A percentile compares a stretch with the other conserved stretches of the same genome.
Evolutionary conservation across 208 protist species (phyloP).

Genomic region (Plasmodiophora brassicae): DNA sequence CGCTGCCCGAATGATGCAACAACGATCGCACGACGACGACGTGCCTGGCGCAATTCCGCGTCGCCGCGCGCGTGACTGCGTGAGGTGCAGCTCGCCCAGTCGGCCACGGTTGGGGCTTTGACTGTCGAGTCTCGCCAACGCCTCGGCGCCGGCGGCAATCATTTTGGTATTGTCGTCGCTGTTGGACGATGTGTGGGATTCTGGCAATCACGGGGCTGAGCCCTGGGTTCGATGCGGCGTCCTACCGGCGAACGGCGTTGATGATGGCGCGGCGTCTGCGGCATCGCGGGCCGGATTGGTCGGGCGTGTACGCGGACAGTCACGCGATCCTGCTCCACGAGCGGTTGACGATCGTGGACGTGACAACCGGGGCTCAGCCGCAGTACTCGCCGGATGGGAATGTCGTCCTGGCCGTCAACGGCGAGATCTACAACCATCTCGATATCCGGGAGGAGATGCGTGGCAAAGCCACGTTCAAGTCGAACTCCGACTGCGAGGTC

Average conservation of each 20-base stretch:
- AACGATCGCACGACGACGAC: too few relatives aligned
- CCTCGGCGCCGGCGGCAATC: background rate
- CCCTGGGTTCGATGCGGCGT: background rate
- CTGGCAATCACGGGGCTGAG: background rate
- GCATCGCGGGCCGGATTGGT: constrained; percentile 49
- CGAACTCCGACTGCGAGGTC: constrained; percentile 75
- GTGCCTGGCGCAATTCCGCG: too few relatives aligned
- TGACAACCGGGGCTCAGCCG: constrained; percentile 49
- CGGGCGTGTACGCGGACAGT: constrained; percentile 41
- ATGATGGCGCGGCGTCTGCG: constrained; percentile 33
- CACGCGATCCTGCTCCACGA: constrained; percentile 36
- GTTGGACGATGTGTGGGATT: background rate
- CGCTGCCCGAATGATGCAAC: too few relatives aligned
- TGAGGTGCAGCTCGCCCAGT: too few relatives aligned
- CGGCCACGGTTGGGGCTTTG: too few relatives aligned
- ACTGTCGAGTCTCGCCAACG: too few relatives aligned
- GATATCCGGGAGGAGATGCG: constrained; percentile 53
- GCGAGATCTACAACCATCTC: constrained; percentile 83
- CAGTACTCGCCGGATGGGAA: constrained; percentile 49
- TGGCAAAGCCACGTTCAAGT: constrained; percentile 59
- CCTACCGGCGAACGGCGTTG: background rate
- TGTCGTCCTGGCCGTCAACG: constrained; percentile 69
- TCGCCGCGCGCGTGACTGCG: too few relatives aligned
- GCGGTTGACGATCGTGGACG: constrained; percentile 50
- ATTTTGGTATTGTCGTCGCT: background rate